phyloP scores from a whole-genome alignment of 352 stramenopile species.

The Globisporangium uncinulatum region DNA sequence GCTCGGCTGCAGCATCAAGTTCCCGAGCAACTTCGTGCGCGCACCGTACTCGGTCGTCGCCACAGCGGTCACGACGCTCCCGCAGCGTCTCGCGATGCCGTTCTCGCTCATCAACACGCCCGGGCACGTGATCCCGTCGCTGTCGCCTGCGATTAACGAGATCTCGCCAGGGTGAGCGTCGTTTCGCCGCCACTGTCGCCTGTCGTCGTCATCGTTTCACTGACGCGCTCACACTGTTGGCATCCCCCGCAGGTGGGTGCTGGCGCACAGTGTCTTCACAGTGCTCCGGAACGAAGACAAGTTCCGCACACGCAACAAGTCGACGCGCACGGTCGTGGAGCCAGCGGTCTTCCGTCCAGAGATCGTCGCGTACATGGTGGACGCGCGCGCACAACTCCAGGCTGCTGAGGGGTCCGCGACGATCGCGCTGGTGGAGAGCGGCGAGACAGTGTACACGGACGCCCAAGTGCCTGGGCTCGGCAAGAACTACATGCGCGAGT shows the following conservation, averaged over 20 bases:
- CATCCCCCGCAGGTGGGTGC: conserved; percentile 70
- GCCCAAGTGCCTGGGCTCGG: conserved; percentile 60
- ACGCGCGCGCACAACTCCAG: conserved; percentile 31
- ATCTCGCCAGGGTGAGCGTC: conserved; percentile 57
- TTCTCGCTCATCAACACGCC: conserved; percentile 75
- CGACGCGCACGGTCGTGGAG: conserved; percentile 59
- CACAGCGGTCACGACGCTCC: conserved; percentile 87
- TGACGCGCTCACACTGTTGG: background rate
- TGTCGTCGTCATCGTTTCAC: background rate
- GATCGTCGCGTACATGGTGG: conserved; percentile 79
- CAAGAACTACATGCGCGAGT: conserved; percentile 85
- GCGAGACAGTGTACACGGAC: conserved; percentile 73
- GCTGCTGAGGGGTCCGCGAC: conserved; percentile 32
- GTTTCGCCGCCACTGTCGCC: background rate
- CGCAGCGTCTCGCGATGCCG: conserved; percentile 82
- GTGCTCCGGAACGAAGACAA: conserved; percentile 88
- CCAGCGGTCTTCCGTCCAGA: conserved; percentile 60
- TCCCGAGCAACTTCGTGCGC: conserved; percentile 90
- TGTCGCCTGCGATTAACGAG: conserved; percentile 83
- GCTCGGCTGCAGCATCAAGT: conserved; percentile 92
- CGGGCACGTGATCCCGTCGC: conserved; percentile 62
- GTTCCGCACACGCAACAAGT: conserved; percentile 77
- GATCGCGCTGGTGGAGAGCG: conserved; percentile 21
- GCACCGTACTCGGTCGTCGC: conserved; percentile 94
- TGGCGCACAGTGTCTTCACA: conserved; percentile 88